Conservation (phyloP, 2,329 filamentous ascomycete genomes). For the Arthrobotrys entomopaga region DNA sequence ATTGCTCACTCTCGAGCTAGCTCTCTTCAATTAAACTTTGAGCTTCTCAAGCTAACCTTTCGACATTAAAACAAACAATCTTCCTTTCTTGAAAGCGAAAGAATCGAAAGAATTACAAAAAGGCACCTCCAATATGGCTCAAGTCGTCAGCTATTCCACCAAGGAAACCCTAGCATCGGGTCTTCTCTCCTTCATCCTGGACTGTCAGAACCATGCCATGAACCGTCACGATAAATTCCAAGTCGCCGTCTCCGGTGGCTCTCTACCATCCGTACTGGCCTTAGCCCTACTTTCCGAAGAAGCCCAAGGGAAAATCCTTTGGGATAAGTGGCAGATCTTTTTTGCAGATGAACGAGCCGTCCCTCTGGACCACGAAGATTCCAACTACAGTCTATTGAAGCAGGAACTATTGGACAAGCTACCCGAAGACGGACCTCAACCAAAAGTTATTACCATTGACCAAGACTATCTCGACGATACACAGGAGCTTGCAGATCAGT, state of each 20-base stretch:
- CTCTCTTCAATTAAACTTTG: not conserved
- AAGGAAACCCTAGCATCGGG: constrained; percentile 76
- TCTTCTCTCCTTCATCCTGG: constrained; percentile 83
- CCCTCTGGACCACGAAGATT: constrained; percentile 88
- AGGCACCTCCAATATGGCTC: constrained; percentile 64
- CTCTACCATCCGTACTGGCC: constrained; percentile 86
- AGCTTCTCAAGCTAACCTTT: not conserved
- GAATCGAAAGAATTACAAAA: not conserved
- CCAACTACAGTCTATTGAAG: constrained; percentile 91
- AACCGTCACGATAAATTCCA: constrained; percentile 86
- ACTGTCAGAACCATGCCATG: constrained; percentile 81
- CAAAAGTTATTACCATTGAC: constrained; percentile 66
- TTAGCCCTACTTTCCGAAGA: constrained; percentile 76
- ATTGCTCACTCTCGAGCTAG: not conserved
- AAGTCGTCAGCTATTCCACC: constrained; percentile 81
- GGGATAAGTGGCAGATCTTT: constrained; percentile 95
- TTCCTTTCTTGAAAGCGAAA: constrained; percentile 13
- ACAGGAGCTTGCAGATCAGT: constrained; percentile 91
- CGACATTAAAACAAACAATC: not conserved
- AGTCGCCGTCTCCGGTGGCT: constrained; percentile 91
- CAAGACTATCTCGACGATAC: constrained; percentile 73
- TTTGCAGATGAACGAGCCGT: constrained; percentile 98
- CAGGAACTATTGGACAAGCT: constrained; percentile 89
- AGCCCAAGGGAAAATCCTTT: constrained; percentile 68
- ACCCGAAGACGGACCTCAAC: constrained; percentile 67